Percentiles rank a stretch among this genome's conserved stretches.
Conservation (phyloP, 257 asterid species). For the Fraxinus quadrangulata region DNA sequence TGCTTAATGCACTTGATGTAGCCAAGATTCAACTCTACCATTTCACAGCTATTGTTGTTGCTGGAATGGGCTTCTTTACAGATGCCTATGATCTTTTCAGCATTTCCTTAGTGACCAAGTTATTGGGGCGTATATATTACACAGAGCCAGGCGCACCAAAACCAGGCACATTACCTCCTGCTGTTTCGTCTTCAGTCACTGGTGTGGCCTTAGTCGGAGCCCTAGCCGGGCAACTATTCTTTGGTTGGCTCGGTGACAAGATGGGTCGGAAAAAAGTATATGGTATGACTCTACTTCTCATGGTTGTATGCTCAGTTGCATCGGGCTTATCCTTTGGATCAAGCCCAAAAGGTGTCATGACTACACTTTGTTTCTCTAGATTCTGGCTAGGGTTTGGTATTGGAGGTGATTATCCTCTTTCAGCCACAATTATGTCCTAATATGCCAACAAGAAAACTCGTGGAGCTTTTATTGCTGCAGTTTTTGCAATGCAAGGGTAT, state of each 20-base stretch:
- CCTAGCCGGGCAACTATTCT: conserved; percentile 40
- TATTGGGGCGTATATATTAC: conserved; percentile 43
- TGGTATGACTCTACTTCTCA: conserved; percentile 39
- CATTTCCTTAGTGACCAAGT: conserved; percentile 41
- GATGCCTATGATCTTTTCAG: conserved; percentile 51
- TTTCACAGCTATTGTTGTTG: conserved; percentile 45
- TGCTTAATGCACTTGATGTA: conserved; percentile 42
- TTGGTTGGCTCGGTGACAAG: conserved; percentile 51
- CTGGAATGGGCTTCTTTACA: conserved; percentile 54
- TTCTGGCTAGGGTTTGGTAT: conserved; percentile 49
- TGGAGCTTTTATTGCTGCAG: conserved; percentile 45
- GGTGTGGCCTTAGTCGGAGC: conserved; percentile 47
- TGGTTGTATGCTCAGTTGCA: conserved; percentile 40
- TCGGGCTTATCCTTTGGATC: conserved; percentile 41
- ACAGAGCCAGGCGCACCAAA: conserved; percentile 9
- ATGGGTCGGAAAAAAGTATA: conserved; percentile 43
- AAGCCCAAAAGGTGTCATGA: conserved; percentile 34
- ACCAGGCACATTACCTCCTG: conserved; percentile 44
- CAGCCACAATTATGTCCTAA: conserved; percentile 49
- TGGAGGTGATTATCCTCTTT: conserved; percentile 50
- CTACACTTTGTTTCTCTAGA: conserved; percentile 42
- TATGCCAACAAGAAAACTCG: conserved; percentile 46
- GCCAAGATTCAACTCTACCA: conserved; percentile 47
- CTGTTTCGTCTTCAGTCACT: conserved; percentile 30
- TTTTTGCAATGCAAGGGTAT: conserved; percentile 51